These are phyloP conservation scores for Malassezia obtusa DNA, from an alignment of 1,284 basidiomycete genomes.

Conservation along the genomic window DNA sequence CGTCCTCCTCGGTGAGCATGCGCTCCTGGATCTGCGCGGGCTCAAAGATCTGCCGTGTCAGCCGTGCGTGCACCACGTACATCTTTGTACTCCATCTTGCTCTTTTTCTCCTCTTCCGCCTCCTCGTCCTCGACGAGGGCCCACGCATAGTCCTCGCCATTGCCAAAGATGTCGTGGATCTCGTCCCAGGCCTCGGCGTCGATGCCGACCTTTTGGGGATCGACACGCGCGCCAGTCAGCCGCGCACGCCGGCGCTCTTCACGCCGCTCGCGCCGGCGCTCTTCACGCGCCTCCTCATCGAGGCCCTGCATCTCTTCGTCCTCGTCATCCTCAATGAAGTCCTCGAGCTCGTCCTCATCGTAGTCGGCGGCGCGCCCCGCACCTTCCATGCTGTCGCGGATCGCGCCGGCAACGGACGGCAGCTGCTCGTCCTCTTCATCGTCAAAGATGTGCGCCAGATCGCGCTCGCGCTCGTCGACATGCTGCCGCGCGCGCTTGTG, in stretches of 20 bases:
- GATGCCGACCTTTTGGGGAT: conserved; percentile 28
- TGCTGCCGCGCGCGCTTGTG: conserved; percentile 18
- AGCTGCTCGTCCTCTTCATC: conserved; percentile 61
- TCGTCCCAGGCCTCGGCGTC: conserved; percentile 79
- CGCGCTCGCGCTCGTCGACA: conserved; percentile 51
- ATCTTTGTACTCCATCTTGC: conserved; percentile 66
- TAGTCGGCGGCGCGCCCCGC: conserved; percentile 24
- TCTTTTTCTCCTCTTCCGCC: conserved; percentile 45
- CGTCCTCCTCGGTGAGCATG: conserved; percentile 86
- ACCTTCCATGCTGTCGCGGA: conserved; percentile 18
- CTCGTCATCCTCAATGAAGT: conserved; percentile 71
- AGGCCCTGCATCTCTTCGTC: conserved; percentile 41
- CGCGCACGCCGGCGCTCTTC: conserved; percentile 50
- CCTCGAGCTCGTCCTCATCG: conserved; percentile 50
- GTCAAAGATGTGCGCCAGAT: conserved; percentile 68
- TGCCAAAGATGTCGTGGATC: conserved; percentile 91
- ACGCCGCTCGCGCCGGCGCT: conserved; percentile 59
- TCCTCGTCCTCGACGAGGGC: conserved; percentile 59
- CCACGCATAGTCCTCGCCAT: conserved; percentile 93
- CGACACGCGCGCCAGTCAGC: conserved; percentile 58
- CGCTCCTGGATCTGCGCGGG: conserved; percentile 88
- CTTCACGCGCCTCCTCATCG: conserved; percentile 57
- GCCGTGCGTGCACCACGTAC: conserved; percentile 37
- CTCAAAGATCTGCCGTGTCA: conserved; percentile 81
- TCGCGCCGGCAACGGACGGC: conserved; percentile 32